These are phyloP conservation scores for Pseudonitzschia delicatissima DNA, from an alignment of 108 stramenopile genomes.

Conservation along the genomic window DNA sequence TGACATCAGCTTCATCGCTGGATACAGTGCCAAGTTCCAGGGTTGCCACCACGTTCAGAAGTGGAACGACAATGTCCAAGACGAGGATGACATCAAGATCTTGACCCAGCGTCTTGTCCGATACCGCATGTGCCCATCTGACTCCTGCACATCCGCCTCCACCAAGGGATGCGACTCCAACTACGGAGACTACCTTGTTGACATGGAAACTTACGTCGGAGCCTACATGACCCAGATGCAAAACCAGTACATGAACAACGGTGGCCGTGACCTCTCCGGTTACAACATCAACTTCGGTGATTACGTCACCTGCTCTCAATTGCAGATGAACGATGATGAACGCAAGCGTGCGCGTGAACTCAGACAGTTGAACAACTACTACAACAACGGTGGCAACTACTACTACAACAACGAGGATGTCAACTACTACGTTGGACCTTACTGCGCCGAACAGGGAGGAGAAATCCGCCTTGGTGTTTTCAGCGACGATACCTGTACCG, in stretches of 20 bases:
- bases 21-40: conserved; percentile 80
- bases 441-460: conserved; percentile 83
- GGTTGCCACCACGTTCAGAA: conserved; percentile 81
- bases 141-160: conserved; percentile 43
- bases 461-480: conserved; percentile 77
- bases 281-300: conserved; percentile 32
- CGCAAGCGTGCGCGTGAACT: conserved; percentile 2
- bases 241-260: conserved; percentile 19
- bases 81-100: conserved; percentile 68
- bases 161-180: conserved; percentile 55
- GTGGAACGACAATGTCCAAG: conserved; percentile 65
- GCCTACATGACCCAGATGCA: conserved; percentile 49
- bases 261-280: conserved; percentile 3
- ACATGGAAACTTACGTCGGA: conserved; percentile 75
- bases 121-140: conserved; percentile 81
- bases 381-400: conserved; percentile 14
- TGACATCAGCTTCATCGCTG: conserved; percentile 37
- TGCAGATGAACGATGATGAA: conserved; percentile 29
- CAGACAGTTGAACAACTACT: conserved; percentile 19
- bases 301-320: conserved; percentile 39
- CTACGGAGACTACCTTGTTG: conserved; percentile 85
- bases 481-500: conserved; percentile 78
- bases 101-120: conserved; percentile 75
- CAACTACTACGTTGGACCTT: conserved; percentile 78
- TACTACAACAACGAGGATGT: conserved; percentile 35